Base-by-base conservation (phyloP, 2,329 filamentous ascomycete genomes). In the Sphaerostilbella broomeana region DNA sequence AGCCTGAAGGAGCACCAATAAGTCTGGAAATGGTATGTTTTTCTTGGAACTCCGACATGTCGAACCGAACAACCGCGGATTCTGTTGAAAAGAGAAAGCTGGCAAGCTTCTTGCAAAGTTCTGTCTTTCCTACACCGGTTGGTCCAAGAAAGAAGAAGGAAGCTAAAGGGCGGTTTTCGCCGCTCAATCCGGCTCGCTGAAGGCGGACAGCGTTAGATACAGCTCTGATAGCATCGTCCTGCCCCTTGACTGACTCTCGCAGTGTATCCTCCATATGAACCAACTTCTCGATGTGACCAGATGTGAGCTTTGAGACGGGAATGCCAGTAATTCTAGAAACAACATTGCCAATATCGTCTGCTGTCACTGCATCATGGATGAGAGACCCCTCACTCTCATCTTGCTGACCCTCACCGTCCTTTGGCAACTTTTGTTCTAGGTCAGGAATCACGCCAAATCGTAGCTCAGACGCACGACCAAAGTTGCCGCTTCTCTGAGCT, bases 121-220 rank as follows among this genome's bases (percentile, higher is more conserved):
- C 89, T 3, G 92, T 98, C 69, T 97, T 98, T 42, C 92, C 92
- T 13, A 95, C 90, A 56, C 92, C 92, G 0, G 92, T 97, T 5
- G 92, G 92, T 0, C 92, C 92, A 4, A 97, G 75, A 75, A 97
- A 95, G 82, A 97, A 95, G 68, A 97, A 95, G 0, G 85, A 94
- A 0, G 90, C 92, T 5, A 95, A 72, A 0, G 92, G 92, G 1
- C 88, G 75, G 60, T 95, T 94, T 54, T 95, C 87, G 22, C 88
- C 88, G 44, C 84, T 94, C 7, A 97, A 70, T 1, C 92, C 92
- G 7, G 92, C 92, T 48, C 92, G 77, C 62, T 97, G 92, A 70
- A 95, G 84, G 15, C 92, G 80, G 7, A 98, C 90, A 1, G 92
- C 92, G 56, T 97, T 85, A 22, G 90, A 84, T 1, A 97, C 90